Percentiles rank a stretch among this genome's conserved stretches.
phyloP scores from a whole-genome alignment of 352 stramenopile genomes.

The Phytopythium vexans region DNA sequence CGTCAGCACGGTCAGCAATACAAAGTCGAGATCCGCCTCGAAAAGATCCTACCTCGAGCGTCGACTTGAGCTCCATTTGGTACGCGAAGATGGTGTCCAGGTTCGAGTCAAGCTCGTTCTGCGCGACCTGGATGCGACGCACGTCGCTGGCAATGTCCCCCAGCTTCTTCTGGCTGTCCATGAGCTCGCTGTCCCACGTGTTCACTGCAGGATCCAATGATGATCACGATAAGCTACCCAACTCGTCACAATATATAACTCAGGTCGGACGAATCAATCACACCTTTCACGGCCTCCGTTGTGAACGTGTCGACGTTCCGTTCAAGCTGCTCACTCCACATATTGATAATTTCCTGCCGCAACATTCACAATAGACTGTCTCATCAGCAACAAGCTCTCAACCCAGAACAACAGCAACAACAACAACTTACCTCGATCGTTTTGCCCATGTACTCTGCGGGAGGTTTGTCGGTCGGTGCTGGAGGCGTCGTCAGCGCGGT shows the following conservation, averaged over 20 bases:
- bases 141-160: constrained; percentile 82
- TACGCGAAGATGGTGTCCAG: constrained; percentile 88
- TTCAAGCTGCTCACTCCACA: constrained; percentile 87
- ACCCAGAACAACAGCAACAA: background rate
- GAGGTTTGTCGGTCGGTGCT: constrained; percentile 56
- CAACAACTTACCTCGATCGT: constrained; percentile 62
- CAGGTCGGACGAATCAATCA: background rate
- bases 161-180: constrained; percentile 84
- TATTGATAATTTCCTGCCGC: constrained; percentile 83
- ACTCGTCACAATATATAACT: no score
- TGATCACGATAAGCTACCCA: no score
- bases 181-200: constrained; percentile 79
- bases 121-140: constrained; percentile 78
- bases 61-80: constrained; percentile 88
- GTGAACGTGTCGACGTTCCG: constrained; percentile 85
- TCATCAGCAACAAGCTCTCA: background rate
- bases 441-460: constrained; percentile 81
- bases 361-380: background rate
- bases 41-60: constrained; percentile 55
- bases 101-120: constrained; percentile 85
- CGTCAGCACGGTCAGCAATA: background rate
- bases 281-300: constrained; percentile 84
- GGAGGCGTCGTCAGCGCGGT: constrained; percentile 23
- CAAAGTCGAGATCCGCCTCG: constrained; percentile 1
- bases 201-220: constrained; percentile 41